A percentile compares a stretch with the other conserved stretches of the same genome.
Conservation (phyloP, 164 flowering plant genomes). For the Stephania yunnanensis region DNA sequence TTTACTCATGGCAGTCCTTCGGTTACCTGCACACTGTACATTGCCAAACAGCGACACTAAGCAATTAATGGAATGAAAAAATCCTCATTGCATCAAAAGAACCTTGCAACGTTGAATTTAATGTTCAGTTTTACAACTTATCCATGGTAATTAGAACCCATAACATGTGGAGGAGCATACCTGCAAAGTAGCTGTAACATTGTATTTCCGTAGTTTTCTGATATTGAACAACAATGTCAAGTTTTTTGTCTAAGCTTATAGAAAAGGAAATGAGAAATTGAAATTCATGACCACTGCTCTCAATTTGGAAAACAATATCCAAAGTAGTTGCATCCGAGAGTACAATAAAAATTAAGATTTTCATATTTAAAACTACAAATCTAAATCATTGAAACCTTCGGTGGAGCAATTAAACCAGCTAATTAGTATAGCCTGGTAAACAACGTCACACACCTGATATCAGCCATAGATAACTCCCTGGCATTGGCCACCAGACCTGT, state of each 20-base stretch:
- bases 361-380: neutral
- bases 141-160: neutral
- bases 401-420: neutral
- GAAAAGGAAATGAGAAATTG: neutral
- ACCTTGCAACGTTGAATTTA: neutral
- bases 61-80: neutral
- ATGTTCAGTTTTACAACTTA: neutral
- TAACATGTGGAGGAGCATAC: constrained; percentile 22
- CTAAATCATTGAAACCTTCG: neutral
- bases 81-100: neutral
- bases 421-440: too few relatives aligned
- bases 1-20: constrained; percentile 99
- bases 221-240: constrained; percentile 14
- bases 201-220: constrained; percentile 85
- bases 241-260: constrained; percentile 6
- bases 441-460: constrained; percentile 51
- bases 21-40: constrained; percentile 92
- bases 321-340: too few relatives aligned
- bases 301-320: neutral
- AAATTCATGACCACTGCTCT: neutral
- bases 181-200: constrained; percentile 82
- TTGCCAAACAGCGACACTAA: constrained; percentile 10
- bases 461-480: constrained; percentile 63
- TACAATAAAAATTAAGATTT: too few relatives aligned
- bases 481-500: constrained; percentile 55